Percentiles rank a stretch among this genome's conserved stretches.
These are phyloP conservation scores for Bromus sterilis DNA, from an alignment of 176 grass and related monocot genomes.

Conservation along the genomic window DNA sequence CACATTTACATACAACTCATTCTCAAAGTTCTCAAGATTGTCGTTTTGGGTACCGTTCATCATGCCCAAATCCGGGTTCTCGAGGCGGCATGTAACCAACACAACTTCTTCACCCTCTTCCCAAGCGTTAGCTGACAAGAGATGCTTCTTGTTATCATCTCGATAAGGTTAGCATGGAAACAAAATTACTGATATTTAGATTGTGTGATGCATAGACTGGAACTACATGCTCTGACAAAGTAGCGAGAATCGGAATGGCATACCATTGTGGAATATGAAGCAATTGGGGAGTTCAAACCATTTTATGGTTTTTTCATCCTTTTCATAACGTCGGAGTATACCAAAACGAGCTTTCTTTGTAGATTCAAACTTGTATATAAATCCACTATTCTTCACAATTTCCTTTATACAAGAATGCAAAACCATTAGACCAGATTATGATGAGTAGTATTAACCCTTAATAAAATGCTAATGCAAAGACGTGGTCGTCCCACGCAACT, in stretches of 20 bases:
- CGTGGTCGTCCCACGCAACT: background rate
- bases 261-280: constrained; percentile 98
- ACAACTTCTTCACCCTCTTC: constrained; percentile 84
- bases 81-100: constrained; percentile 70
- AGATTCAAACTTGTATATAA: constrained; percentile 84
- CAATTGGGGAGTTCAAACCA: constrained; percentile 99
- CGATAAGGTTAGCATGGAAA: background rate
- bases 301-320: constrained; percentile 72
- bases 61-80: constrained; percentile 77
- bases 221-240: background rate
- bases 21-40: constrained; percentile 58
- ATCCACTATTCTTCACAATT: constrained; percentile 82
- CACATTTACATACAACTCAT: constrained; percentile 67
- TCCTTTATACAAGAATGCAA: constrained; percentile 45
- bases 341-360: constrained; percentile 92
- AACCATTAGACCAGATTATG: background rate
- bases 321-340: constrained; percentile 77
- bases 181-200: background rate
- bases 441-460: background rate
- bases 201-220: background rate
- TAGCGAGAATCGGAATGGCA: background rate
- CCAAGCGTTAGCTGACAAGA: constrained; percentile 77
- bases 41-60: constrained; percentile 48
- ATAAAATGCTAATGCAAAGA: background rate
- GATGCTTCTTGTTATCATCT: constrained; percentile 1